phyloP scores from a whole-genome alignment of 2,329 filamentous ascomycete species.

The Ophiostoma sp. region DNA sequence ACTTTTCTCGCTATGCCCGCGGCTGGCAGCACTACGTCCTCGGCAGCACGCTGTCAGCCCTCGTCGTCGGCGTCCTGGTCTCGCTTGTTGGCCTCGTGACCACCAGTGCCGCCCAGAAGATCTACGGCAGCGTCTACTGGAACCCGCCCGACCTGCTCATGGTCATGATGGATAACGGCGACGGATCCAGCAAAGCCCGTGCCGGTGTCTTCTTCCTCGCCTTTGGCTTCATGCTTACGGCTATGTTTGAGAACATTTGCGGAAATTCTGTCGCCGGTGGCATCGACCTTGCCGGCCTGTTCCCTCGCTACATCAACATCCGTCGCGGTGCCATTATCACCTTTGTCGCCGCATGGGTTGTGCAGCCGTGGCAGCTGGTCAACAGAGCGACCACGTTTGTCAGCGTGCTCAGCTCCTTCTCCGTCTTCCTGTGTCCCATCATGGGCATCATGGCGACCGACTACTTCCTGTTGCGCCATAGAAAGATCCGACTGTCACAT shows the following conservation, averaged over 20 bases:
- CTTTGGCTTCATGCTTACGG: slow-evolving; percentile 40
- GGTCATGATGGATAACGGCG: slow-evolving; percentile 34
- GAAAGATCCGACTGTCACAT: slow-evolving; percentile 33
- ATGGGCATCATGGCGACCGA: slow-evolving; percentile 25
- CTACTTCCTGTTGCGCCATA: slow-evolving; percentile 32
- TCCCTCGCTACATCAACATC: slow-evolving; percentile 51
- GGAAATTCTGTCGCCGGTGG: slow-evolving; percentile 47
- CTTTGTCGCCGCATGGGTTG: slow-evolving; percentile 40
- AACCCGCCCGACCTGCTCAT: slow-evolving; percentile 40
- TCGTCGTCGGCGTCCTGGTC: slow-evolving; percentile 38
- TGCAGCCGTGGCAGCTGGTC: slow-evolving; percentile 49
- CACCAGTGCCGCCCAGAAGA: slow-evolving; percentile 29
- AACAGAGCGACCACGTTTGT: slow-evolving; percentile 43
- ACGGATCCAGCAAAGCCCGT: slow-evolving; percentile 32
- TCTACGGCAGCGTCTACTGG: slow-evolving; percentile 38
- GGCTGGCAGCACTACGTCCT: slow-evolving; percentile 43
- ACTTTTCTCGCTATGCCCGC: slow-evolving; percentile 41
- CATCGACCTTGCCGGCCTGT: slow-evolving; percentile 50
- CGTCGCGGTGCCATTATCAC: slow-evolving; percentile 48
- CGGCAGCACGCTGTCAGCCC: slow-evolving; percentile 24
- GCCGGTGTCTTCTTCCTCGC: slow-evolving; percentile 44
- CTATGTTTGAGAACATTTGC: slow-evolving; percentile 43
- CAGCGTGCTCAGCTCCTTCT: slow-evolving; percentile 41
- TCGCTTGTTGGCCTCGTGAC: slow-evolving; percentile 38
- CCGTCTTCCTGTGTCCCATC: slow-evolving; percentile 25